Percentiles rank a stretch among this genome's conserved stretches.
These are phyloP conservation scores for Arthrobotrys entomopaga DNA, from an alignment of 2,329 filamentous ascomycete genomes.

Conservation along the genomic window DNA sequence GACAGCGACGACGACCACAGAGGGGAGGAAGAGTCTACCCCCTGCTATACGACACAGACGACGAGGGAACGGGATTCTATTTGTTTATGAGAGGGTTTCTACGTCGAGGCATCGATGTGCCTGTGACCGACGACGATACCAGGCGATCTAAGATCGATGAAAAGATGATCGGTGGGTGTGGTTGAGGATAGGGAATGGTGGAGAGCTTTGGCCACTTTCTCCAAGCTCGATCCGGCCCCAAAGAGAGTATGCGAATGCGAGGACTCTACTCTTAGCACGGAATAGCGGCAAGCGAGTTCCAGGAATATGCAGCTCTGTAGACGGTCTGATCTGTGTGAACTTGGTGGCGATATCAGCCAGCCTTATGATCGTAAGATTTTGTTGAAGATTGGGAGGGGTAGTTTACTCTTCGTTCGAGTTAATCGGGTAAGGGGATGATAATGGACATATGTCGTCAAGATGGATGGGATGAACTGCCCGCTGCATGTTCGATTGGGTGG, in stretches of 20 bases:
- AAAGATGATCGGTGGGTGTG: neutral
- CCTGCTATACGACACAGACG: neutral
- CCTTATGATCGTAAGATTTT: neutral
- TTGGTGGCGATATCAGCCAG: neutral
- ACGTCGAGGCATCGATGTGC: conserved; percentile 28
- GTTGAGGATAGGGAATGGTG: conserved; percentile 12
- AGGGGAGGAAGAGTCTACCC: conserved; percentile 2
- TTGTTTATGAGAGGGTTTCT: conserved; percentile 24
- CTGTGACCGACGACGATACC: conserved; percentile 26
- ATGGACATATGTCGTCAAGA: conserved; percentile 24
- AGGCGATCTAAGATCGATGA: conserved; percentile 10
- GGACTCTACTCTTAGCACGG: neutral
- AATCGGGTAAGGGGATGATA: conserved; percentile 14
- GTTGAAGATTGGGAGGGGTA: conserved; percentile 10
- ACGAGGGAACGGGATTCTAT: neutral
- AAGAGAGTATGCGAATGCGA: conserved; percentile 38
- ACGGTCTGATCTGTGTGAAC: neutral
- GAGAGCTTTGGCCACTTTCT: conserved; percentile 21
- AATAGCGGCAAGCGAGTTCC: neutral
- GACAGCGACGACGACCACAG: neutral
- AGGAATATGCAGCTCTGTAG: neutral
- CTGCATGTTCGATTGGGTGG: conserved; percentile 40
- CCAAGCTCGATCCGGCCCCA: conserved; percentile 33
- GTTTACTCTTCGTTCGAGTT: conserved; percentile 12
- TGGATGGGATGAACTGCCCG: conserved; percentile 16